phyloP scores from a whole-genome alignment of 257 asterid genomes.

The Vinca minor region DNA sequence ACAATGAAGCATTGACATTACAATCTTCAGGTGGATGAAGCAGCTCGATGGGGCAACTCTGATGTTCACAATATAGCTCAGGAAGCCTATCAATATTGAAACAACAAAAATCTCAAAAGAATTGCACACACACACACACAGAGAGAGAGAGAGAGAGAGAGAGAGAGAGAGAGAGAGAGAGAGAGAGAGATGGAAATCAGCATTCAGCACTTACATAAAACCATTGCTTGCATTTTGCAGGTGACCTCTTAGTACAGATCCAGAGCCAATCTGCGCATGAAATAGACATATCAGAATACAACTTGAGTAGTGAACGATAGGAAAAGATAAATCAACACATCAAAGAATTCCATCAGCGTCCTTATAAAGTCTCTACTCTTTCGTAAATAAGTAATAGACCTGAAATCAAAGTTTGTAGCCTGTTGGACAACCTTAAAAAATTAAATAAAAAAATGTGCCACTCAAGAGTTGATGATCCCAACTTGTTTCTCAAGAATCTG shows the following conservation, averaged over 20 bases:
- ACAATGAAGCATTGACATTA: constrained; percentile 70
- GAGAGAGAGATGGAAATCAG: constrained; percentile 6
- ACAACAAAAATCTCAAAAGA: constrained; percentile 4
- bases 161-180: constrained; percentile 7
- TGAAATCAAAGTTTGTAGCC: background rate
- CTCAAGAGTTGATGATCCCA: background rate
- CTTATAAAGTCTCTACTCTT: background rate
- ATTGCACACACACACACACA: constrained; percentile 2
- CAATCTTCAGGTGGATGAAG: constrained; percentile 90
- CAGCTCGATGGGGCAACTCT: constrained; percentile 61
- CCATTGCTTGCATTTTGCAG: constrained; percentile 48
- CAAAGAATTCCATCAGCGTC: background rate
- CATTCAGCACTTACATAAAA: constrained; percentile 45
- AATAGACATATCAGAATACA: background rate
- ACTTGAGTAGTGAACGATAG: background rate
- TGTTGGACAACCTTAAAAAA: background rate
- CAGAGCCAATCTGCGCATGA: constrained; percentile 66
- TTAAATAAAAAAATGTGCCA: background rate
- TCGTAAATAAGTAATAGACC: background rate
- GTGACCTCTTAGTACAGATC: constrained; percentile 70
- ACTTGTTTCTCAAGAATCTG: background rate
- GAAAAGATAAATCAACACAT: background rate
- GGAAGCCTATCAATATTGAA: constrained; percentile 37
- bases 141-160: constrained; percentile 11
- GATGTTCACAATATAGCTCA: constrained; percentile 42